A percentile compares a stretch with the other conserved stretches of the same genome.
These are phyloP conservation scores for Dryadomyces quercus-mongolicae DNA, from an alignment of 2,329 filamentous ascomycete genomes.

Conservation along the genomic window DNA sequence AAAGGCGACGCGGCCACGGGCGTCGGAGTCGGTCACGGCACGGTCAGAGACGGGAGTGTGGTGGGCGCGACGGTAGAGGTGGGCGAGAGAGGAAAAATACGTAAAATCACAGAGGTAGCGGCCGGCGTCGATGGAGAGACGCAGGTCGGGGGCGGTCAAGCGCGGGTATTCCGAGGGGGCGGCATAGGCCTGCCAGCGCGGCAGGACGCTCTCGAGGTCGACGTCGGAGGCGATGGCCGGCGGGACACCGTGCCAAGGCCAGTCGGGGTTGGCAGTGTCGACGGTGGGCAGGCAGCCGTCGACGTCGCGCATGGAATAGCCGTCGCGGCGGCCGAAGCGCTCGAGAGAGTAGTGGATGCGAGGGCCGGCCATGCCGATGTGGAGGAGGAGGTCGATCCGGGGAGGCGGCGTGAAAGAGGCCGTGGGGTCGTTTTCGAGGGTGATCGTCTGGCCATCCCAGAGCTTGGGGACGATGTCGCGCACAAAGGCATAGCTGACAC, in stretches of 20 bases:
- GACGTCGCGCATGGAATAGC: constrained; percentile 61
- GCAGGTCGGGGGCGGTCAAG: constrained; percentile 26
- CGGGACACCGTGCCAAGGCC: constrained; percentile 43
- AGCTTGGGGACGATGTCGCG: constrained; percentile 51
- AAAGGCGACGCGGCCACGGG: constrained; percentile 46
- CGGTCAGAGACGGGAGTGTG: not conserved
- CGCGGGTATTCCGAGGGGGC: constrained; percentile 21
- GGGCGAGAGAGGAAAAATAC: constrained; percentile 56
- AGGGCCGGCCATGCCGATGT: constrained; percentile 69
- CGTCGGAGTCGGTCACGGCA: not conserved
- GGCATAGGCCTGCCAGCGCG: constrained; percentile 39
- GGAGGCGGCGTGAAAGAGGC: constrained; percentile 2
- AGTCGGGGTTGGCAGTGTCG: constrained; percentile 25
- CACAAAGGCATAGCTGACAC: constrained; percentile 59
- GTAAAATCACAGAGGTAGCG: constrained; percentile 70
- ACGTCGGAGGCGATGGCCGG: constrained; percentile 44
- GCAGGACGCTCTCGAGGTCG: constrained; percentile 43
- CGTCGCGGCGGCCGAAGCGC: constrained; percentile 55
- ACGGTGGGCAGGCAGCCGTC: constrained; percentile 43
- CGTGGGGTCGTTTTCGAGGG: not conserved
- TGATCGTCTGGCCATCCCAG: constrained; percentile 26
- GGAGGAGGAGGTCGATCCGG: constrained; percentile 54
- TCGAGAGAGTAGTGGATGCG: constrained; percentile 58
- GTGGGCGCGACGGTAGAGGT: constrained; percentile 34
- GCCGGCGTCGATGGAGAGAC: constrained; percentile 58